phyloP scores from a whole-genome alignment of 129 eudicot species.

The Artemisia argyi region DNA sequence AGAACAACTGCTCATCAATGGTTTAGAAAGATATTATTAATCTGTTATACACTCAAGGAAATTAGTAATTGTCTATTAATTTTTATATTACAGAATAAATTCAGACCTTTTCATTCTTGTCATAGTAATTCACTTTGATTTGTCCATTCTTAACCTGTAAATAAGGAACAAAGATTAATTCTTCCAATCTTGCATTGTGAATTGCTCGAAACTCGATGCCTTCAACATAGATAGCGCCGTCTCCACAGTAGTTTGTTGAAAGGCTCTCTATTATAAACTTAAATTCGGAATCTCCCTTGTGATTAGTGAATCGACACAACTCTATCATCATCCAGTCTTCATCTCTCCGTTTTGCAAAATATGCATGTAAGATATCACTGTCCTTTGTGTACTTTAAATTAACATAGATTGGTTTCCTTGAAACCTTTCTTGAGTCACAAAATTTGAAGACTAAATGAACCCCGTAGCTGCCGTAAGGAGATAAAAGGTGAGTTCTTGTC shows the following conservation, averaged over 20 bases:
- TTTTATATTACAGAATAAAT: neutral
- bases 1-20: neutral
- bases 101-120: neutral
- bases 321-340: neutral
- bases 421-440: constrained; percentile 11
- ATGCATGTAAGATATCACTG: neutral
- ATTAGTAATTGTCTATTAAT: neutral
- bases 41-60: too few relatives aligned
- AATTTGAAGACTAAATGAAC: constrained; percentile 12
- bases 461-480: neutral
- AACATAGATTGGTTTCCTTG: neutral
- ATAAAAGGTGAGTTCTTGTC: neutral
- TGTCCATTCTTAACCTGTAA: too few relatives aligned
- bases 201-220: constrained; percentile 15
- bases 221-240: neutral
- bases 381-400: neutral
- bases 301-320: neutral
- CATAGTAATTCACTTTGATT: too few relatives aligned
- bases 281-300: neutral
- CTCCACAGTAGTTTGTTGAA: neutral
- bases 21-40: neutral
- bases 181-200: neutral
- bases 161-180: too few relatives aligned
- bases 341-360: constrained; percentile 4
- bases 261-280: neutral